Conservation (phyloP, 257 asterid genomes). For the Henckelia pumila region DNA sequence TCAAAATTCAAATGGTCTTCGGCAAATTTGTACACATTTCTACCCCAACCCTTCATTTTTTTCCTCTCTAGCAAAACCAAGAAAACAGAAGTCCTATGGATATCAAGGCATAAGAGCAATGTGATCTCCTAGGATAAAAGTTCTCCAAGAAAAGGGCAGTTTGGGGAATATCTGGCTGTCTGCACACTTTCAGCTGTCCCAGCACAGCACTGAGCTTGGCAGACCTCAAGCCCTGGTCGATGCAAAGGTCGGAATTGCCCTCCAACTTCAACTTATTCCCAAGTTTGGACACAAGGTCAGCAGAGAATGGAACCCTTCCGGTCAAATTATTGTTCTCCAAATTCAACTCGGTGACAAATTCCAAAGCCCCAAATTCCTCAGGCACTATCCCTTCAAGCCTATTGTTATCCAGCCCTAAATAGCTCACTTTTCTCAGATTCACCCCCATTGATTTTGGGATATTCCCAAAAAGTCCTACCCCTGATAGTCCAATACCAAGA, state of each 20-base stretch:
- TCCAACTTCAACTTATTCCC: constrained; percentile 76
- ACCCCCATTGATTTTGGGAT: constrained; percentile 71
- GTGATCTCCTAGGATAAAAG: constrained; percentile 28
- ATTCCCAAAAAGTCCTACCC: constrained; percentile 57
- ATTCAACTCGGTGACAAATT: constrained; percentile 58
- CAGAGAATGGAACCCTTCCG: constrained; percentile 75
- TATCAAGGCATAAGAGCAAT: constrained; percentile 29
- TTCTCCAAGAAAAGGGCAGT: constrained; percentile 42
- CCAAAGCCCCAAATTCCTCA: constrained; percentile 55
- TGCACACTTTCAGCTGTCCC: constrained; percentile 51
- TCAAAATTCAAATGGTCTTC: constrained; percentile 19
- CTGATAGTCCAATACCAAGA: constrained; percentile 59
- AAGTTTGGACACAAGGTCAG: constrained; percentile 43
- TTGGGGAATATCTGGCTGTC: constrained; percentile 32
- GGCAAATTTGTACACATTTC: constrained; percentile 24
- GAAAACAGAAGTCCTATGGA: constrained; percentile 30
- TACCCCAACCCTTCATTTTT: neutral
- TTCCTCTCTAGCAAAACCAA: constrained; percentile 1
- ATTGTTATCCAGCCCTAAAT: constrained; percentile 72
- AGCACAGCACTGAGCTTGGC: constrained; percentile 36
- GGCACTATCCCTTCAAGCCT: constrained; percentile 68
- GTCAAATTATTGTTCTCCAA: constrained; percentile 71
- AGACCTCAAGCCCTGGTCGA: constrained; percentile 47
- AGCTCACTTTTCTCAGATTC: constrained; percentile 45
- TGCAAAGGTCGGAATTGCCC: constrained; percentile 78